These are phyloP conservation scores for Raphanus hybrid DNA, from an alignment of 441 rosid species.

Conservation along the genomic window DNA sequence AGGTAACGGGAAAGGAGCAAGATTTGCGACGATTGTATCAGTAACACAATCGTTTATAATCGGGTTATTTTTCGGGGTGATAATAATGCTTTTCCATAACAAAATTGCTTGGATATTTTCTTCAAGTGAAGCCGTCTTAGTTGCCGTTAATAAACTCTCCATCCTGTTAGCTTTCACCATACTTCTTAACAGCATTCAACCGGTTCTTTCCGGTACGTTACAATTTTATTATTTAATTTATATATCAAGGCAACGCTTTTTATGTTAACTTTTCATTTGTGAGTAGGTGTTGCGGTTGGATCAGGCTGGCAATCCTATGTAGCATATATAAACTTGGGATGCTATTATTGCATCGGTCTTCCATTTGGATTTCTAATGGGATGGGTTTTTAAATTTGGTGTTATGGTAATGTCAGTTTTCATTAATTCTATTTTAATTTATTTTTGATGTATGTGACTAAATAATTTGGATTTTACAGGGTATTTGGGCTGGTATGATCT, in stretches of 20 bases:
- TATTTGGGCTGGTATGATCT: slow-evolving; percentile 94
- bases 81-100: slow-evolving; percentile 56
- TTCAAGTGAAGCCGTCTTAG: slow-evolving; percentile 59
- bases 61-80: slow-evolving; percentile 66
- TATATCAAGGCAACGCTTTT: neutral
- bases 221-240: neutral
- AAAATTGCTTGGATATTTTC: slow-evolving; percentile 66
- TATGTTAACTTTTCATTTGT: neutral
- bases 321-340: slow-evolving; percentile 86
- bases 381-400: slow-evolving; percentile 77
- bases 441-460: neutral
- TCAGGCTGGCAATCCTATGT: slow-evolving; percentile 94
- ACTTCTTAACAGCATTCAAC: slow-evolving; percentile 86
- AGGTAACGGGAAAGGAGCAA: slow-evolving; percentile 84
- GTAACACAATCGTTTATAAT: slow-evolving; percentile 63
- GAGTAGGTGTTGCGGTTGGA: slow-evolving; percentile 83
- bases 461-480: slow-evolving; percentile 51
- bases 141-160: slow-evolving; percentile 68
- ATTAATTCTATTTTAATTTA: neutral
- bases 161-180: slow-evolving; percentile 73
- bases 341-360: slow-evolving; percentile 76
- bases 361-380: slow-evolving; percentile 88
- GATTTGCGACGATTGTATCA: slow-evolving; percentile 77
- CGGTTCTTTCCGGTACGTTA: slow-evolving; percentile 73
- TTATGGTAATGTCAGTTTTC: slow-evolving; percentile 54